Conservation (phyloP, 768 basidiomycete genomes). For the Phanerochaete sordida region DNA sequence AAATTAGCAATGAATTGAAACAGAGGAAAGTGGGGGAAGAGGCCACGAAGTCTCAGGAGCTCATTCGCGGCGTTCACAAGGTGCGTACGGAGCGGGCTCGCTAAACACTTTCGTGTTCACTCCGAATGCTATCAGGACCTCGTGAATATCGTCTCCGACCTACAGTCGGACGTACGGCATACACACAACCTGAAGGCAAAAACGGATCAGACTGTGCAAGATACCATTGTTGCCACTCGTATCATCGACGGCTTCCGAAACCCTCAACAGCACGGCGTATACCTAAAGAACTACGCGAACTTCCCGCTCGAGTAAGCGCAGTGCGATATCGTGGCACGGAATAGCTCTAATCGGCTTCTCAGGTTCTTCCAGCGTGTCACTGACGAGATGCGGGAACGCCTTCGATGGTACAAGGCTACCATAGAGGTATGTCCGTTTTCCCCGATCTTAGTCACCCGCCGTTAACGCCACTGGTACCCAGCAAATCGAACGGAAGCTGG, state of each 20-base stretch:
- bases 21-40: constrained; percentile 75
- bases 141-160: constrained; percentile 54
- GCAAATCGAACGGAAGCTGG: constrained; percentile 84
- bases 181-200: constrained; percentile 71
- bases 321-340: no score
- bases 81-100: constrained; percentile 29
- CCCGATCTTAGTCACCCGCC: not conserved
- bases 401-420: constrained; percentile 77
- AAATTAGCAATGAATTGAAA: constrained; percentile 77
- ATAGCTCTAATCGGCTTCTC: not conserved
- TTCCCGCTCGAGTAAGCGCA: constrained; percentile 80
- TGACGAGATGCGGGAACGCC: constrained; percentile 64
- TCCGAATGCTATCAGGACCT: constrained; percentile 47
- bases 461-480: constrained; percentile 20
- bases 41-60: constrained; percentile 67
- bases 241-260: constrained; percentile 78
- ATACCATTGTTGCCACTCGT: constrained; percentile 72
- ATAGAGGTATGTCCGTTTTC: constrained; percentile 54
- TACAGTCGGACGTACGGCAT: constrained; percentile 62
- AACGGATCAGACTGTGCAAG: constrained; percentile 75
- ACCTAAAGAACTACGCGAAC: constrained; percentile 74
- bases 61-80: constrained; percentile 64
- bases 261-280: constrained; percentile 64
- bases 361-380: constrained; percentile 76
- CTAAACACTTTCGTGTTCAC: not conserved